phyloP scores from a whole-genome alignment of 441 rosid genomes.

The Sinapis alba region DNA sequence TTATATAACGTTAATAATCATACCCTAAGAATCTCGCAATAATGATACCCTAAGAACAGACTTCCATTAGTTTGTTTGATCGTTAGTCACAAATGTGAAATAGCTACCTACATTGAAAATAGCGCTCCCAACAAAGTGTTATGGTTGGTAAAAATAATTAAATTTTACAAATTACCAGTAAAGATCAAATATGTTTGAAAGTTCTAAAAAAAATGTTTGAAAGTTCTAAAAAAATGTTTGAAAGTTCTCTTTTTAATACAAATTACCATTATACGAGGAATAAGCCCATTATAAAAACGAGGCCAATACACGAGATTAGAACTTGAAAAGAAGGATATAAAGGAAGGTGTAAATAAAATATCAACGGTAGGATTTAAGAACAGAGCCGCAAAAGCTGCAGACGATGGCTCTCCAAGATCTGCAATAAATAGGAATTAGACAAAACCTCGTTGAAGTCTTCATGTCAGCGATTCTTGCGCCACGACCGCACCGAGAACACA shows the following conservation, averaged over 20 bases:
- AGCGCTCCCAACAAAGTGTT: not conserved
- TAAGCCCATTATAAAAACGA: conserved; percentile 6
- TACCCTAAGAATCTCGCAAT: no score
- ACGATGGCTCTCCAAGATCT: conserved; percentile 65
- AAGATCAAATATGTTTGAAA: not conserved
- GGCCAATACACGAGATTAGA: not conserved
- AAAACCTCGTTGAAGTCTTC: conserved; percentile 64
- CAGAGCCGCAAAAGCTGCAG: conserved; percentile 66
- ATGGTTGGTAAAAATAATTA: not conserved
- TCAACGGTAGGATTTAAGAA: conserved; percentile 55
- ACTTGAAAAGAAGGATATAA: not conserved
- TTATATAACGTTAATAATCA: no score
- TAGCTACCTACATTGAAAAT: not conserved
- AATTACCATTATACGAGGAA: not conserved
- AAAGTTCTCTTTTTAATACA: not conserved
- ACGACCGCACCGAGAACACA: conserved; percentile 62
- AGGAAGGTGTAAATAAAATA: not conserved
- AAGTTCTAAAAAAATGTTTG: not conserved
- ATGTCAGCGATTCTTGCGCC: conserved; percentile 75
- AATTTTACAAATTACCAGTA: not conserved
- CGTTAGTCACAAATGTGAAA: not conserved
- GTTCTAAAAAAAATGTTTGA: no score
- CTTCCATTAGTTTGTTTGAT: not conserved
- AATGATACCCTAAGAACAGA: not conserved
- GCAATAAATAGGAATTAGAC: conserved; percentile 59